Evolutionary conservation across 2,329 filamentous ascomycete species (phyloP), one percentile per base, ranked within the genome.

Genomic region (Curvularia spicifera): DNA sequence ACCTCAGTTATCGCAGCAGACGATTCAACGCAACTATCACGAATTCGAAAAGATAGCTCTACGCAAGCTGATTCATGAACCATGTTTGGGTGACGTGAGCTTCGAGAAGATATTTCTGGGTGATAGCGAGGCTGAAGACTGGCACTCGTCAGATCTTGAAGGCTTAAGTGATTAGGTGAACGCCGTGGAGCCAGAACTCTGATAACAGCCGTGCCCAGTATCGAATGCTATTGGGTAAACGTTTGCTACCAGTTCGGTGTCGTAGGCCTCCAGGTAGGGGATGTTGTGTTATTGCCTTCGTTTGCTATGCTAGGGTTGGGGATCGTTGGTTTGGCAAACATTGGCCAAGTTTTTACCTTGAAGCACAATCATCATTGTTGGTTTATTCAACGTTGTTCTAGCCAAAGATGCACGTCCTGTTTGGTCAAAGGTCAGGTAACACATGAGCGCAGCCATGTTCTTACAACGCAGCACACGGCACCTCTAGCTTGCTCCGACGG

Each of bases 51-150:
- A 56, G 49, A 35, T 31, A 28, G 61, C 57, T 15, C 26, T 24
- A 6, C 43, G 44, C 28, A 65, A 53, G 39, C 18, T 18, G 51
- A 29, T 10, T 20, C 13, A 50, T 8, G 39, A n/a, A 12, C n/a
- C 26, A 12, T 62, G 69, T 0, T 59, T 51, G n/a, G 60, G 65
- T 2, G 55, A 62, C 29, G 58, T 46, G 22, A 53, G 46, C 1
- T 70, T 67, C 50, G 67, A 71, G 50, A 53, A 52, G n/a, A 60
- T 66, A 3, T 70, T 70, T 35, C 3, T 69, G 12, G 62, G 51
- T 1, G 61, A 59, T 7, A 60, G 57, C 13, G 61, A 64, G 26
- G 35, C 26, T 2, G 53, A 53, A 18, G 51, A 47, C 10, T 56
- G 42, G 57, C 45, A 37, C 18, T 29, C 29, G 12, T 39, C 35